A percentile compares a stretch with the other conserved stretches of the same genome.
These are phyloP conservation scores for Teratosphaeria pseudoeucalypti DNA, from an alignment of 2,329 filamentous ascomycete species.

Conservation along the genomic window DNA sequence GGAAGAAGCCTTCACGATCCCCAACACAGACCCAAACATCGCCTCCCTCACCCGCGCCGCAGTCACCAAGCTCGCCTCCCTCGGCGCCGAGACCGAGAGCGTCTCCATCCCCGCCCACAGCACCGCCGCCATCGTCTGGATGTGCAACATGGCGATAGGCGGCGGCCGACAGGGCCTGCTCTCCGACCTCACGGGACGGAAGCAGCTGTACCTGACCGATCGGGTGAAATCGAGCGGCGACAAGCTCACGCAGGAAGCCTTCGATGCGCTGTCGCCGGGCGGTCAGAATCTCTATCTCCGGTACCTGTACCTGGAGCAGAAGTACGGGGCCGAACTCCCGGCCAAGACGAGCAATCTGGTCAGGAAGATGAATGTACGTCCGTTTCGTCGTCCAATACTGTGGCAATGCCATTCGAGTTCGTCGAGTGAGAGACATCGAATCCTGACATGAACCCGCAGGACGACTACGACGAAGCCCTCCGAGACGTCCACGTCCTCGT, in stretches of 20 bases:
- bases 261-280: slow-evolving; percentile 8
- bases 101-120: slow-evolving; percentile 38
- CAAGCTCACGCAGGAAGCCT: slow-evolving; percentile 6
- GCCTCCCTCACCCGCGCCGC: slow-evolving; percentile 24
- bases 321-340: slow-evolving; percentile 14
- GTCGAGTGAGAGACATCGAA: background rate
- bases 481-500: slow-evolving; percentile 35
- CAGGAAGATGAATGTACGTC: slow-evolving; percentile 28
- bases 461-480: slow-evolving; percentile 37
- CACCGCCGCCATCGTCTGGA: slow-evolving; percentile 38
- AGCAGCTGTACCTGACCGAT: slow-evolving; percentile 9
- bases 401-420: background rate
- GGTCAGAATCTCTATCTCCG: slow-evolving; percentile 10
- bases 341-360: slow-evolving; percentile 35
- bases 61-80: slow-evolving; percentile 26
- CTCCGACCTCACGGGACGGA: slow-evolving; percentile 6
- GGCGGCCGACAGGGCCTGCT: slow-evolving; percentile 8
- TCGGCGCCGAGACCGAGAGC: slow-evolving; percentile 33
- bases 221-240: background rate
- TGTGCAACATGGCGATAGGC: slow-evolving; percentile 4
- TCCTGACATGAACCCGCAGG: slow-evolving; percentile 5
- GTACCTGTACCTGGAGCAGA: slow-evolving; percentile 8
- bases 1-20: slow-evolving; percentile 31
- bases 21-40: slow-evolving; percentile 29
- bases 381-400: too few species aligned